Evolutionary conservation across 768 basidiomycete genomes (phyloP), one percentile per base, ranked within the genome.

Genomic region (Roridomyces roridus): DNA sequence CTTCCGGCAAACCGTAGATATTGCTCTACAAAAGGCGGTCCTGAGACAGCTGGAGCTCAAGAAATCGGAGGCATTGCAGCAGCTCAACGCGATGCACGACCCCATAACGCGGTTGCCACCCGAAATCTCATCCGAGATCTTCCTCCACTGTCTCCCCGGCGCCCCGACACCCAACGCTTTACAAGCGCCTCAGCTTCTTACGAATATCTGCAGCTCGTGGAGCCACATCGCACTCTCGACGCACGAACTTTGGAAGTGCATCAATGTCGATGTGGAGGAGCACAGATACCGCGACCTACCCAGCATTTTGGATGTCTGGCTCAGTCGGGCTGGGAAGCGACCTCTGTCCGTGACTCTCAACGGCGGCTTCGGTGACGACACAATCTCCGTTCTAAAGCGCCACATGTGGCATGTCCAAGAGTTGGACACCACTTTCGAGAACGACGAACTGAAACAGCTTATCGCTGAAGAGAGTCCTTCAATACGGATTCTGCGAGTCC

Each of bases 71-170:
- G 31, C 31, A 4, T 21, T 34, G 31, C 31, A 21, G 9, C 31
- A 35, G 20, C 31, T n/a, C 20, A 35, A 23, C 4, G 17, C 26
- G 24, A 14, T 28, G 17, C 35, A 34, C 10, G 55, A 56, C 41
- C 46, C 46, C 6, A 26, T 56, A 17, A 23, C 55, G 6, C 46
- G 40, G 6, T 6, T 56, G 6, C 46, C 46, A 18, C 7, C 42
- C 20, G 54, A 55, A 41, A 31, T 55, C 29, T 23, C 54, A 12
- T 47, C 54, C 24, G 3, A 42, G 1, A 48, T 48, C 12, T 41
- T 55, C 36, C 5, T 21, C 2, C 44, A 5, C 1, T 55, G 45
- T 20, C 37, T 48, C 6, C 53, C 45, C 20, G 40, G 28, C 12
- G 12, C 5, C 14, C 35, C 21, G 2, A 3, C 4, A 24, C 34